Percentiles rank a stretch among this genome's conserved stretches.
These are phyloP conservation scores for Apiotrichum montevideense DNA, from an alignment of 1,284 basidiomycete species.

Conservation along the genomic window DNA sequence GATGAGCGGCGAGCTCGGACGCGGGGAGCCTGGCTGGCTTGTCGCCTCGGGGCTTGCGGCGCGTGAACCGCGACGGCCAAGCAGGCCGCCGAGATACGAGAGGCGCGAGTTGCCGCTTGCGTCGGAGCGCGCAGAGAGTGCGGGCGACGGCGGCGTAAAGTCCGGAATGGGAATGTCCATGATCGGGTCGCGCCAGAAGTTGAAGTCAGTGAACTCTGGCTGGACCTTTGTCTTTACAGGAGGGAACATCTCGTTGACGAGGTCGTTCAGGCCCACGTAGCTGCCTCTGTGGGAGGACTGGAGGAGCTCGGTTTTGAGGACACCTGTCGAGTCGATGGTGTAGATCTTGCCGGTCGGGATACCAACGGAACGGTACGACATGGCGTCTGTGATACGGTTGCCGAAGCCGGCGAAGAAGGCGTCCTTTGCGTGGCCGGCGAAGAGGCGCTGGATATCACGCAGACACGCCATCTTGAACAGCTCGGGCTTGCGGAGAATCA, in stretches of 20 bases:
- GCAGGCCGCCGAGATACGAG: constrained; percentile 68
- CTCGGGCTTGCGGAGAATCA: constrained; percentile 98
- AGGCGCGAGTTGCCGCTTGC: constrained; percentile 59
- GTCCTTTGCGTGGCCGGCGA: constrained; percentile 63
- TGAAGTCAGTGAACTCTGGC: constrained; percentile 93
- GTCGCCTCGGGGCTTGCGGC: constrained; percentile 25
- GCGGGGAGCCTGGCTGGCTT: constrained; percentile 12
- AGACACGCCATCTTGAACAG: constrained; percentile 99
- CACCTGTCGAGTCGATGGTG: constrained; percentile 91
- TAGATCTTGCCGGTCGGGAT: constrained; percentile 93
- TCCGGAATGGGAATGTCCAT: constrained; percentile 78
- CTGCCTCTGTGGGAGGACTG: constrained; percentile 89
- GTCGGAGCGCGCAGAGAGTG: constrained; percentile 85
- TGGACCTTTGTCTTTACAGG: constrained; percentile 82
- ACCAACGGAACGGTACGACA: constrained; percentile 93
- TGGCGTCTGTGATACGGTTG: constrained; percentile 95
- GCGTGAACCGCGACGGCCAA: constrained; percentile 48
- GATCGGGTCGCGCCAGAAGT: constrained; percentile 84
- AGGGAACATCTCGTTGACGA: constrained; percentile 99
- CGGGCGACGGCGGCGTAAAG: constrained; percentile 73
- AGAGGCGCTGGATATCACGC: constrained; percentile 89
- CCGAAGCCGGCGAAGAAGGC: constrained; percentile 96
- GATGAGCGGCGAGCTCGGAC: constrained; percentile 46
- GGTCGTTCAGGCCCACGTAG: constrained; percentile 68
- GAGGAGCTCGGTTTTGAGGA: constrained; percentile 95